phyloP scores from a whole-genome alignment of 371 early-diverging fungal genomes.

The Blakeslea trispora region DNA sequence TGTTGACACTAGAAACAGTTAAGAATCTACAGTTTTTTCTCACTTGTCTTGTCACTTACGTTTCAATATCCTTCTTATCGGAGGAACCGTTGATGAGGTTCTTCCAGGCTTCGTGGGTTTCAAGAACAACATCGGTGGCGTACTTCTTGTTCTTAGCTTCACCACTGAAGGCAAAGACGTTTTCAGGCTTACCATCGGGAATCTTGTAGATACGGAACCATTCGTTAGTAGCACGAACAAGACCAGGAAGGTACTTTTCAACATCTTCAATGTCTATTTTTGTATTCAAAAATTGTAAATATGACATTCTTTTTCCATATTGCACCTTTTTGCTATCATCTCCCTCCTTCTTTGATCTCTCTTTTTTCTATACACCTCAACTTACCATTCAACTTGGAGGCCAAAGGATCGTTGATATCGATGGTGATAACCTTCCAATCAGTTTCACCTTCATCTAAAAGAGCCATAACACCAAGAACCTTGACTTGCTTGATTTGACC shows the following conservation, averaged over 20 bases:
- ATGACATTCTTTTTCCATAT: too few relatives aligned
- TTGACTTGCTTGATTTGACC: slow-evolving; percentile 98
- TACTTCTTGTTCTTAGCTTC: slow-evolving; percentile 92
- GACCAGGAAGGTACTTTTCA: slow-evolving; percentile 89
- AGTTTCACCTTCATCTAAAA: slow-evolving; percentile 96
- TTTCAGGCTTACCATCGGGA: slow-evolving; percentile 96
- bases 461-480: slow-evolving; percentile 91
- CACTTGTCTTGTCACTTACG: slow-evolving; percentile 46
- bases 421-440: slow-evolving; percentile 98
- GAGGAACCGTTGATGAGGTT: slow-evolving; percentile 72
- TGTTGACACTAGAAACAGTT: slow-evolving; percentile 58
- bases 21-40: too few relatives aligned
- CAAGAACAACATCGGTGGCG: slow-evolving; percentile 90
- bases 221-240: slow-evolving; percentile 88
- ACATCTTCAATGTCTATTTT: slow-evolving; percentile 93
- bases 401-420: slow-evolving; percentile 89
- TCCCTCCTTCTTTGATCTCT: too few relatives aligned
- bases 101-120: slow-evolving; percentile 97
- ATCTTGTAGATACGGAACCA: slow-evolving; percentile 99
- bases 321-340: too few relatives aligned
- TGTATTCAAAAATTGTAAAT: too few relatives aligned
- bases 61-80: slow-evolving; percentile 71
- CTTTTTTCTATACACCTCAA: too few relatives aligned
- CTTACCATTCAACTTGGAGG: slow-evolving; percentile 78
- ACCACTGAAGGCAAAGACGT: slow-evolving; percentile 96